Evolutionary conservation across 345 rosid species (phyloP), one percentile per base, ranked within the genome.

Genomic region (Linum lewisii): DNA sequence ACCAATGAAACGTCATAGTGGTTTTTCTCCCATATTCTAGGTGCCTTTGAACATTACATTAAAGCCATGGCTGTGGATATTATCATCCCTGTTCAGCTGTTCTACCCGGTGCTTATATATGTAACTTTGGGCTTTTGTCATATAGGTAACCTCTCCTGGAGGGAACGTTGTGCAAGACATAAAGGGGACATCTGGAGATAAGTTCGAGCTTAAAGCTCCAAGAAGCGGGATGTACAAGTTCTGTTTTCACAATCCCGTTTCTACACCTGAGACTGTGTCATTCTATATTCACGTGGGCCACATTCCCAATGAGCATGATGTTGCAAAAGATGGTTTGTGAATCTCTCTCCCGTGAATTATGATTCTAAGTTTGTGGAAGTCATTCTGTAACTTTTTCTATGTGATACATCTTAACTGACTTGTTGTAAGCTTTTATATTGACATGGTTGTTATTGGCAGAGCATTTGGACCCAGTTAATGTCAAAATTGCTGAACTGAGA

Each of bases 171-270:
- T 89, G 32, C 86, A 81, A 0, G 73, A 75, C 16, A 44, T 82
- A 67, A 85, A 87, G 53, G 99, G 99, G 42, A 93, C 95, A 47
- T 86, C 97, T 36, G 99, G 99, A 53, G 94, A 93, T 37, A 93
- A 89, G 81, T 89, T 93, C 26, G 95, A 87, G 63, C 83, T 89
- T 56, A 87, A 87, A 69, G 94, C 97, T 0, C 97, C 94, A 19
- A 75, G 78, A 68, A 89, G 94, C 78, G 99, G 99, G 75, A 93
- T 89, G 95, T 87, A 85, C 76, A 89, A 89, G 64, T 93, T 93
- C 60, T 93, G 99, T 76, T 93, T 93, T 67, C 91, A 84, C 75
- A 93, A 93, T 65, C 92, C 97, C 24, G 76, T 84, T 50, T 74
- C 90, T n/a, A 77, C 99, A 21, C 97, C 99, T 45, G 97, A 93